These are phyloP conservation scores for Cryptococcus sp. DNA, from an alignment of 1,284 basidiomycete species.

Conservation along the genomic window DNA sequence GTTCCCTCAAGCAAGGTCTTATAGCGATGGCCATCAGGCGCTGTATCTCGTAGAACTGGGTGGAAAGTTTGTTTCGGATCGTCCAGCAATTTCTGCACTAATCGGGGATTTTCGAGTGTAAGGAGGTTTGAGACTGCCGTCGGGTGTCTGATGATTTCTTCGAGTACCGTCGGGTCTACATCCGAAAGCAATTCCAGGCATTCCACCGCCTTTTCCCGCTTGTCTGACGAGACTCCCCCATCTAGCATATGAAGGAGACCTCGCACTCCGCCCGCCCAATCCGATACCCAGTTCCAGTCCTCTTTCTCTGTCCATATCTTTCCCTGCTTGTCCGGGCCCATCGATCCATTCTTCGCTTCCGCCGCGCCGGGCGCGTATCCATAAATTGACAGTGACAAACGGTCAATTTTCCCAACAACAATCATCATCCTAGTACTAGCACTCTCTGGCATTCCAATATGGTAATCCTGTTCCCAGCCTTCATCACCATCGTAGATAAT, in stretches of 20 bases:
- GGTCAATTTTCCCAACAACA: background rate
- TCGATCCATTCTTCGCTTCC: background rate
- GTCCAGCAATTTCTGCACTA: background rate
- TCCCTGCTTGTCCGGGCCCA: background rate
- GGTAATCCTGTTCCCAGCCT: constrained; percentile 1
- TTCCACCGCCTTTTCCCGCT: background rate
- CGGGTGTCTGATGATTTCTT: background rate
- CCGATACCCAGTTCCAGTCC: constrained; percentile 1
- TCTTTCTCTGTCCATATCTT: background rate
- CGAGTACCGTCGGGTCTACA: background rate
- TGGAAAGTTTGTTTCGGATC: background rate
- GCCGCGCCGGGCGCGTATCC: background rate
- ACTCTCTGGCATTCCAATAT: constrained; percentile 4
- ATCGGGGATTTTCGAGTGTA: background rate
- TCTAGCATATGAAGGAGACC: constrained; percentile 1
- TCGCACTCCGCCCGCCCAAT: constrained; percentile 1
- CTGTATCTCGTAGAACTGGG: background rate
- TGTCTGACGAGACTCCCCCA: background rate
- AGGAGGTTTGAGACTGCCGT: background rate
- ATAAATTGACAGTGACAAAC: background rate
- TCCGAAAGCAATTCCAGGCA: background rate
- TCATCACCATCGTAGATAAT: background rate
- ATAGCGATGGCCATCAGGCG: background rate
- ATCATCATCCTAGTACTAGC: constrained; percentile 2
- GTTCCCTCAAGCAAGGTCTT: background rate